A percentile compares a stretch with the other conserved stretches of the same genome.
These are phyloP conservation scores for Daldinia concentrica DNA, from an alignment of 495 filamentous ascomycete species.

Conservation along the genomic window DNA sequence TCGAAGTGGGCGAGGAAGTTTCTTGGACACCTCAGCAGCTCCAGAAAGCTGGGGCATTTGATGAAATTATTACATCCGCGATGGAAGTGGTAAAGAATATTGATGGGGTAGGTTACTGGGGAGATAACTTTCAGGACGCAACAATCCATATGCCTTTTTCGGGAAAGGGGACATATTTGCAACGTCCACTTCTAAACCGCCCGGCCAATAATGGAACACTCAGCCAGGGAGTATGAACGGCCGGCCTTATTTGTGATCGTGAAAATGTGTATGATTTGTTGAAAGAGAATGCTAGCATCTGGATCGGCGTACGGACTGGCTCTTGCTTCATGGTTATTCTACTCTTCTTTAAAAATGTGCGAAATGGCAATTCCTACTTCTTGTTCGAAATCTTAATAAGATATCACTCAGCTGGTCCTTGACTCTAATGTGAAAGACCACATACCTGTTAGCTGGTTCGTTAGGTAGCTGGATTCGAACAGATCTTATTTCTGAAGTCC, in stretches of 20 bases:
- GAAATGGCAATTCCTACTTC: neutral
- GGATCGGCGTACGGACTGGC: neutral
- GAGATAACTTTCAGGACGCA: constrained; percentile 41
- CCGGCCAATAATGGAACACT: neutral
- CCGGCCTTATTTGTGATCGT: neutral
- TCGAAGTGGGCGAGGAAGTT: constrained; percentile 54
- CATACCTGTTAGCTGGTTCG: neutral
- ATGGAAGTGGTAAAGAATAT: constrained; percentile 47
- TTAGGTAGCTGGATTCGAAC: neutral
- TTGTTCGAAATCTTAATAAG: neutral
- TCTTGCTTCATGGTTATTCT: neutral
- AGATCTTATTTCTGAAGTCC: neutral
- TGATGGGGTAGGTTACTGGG: constrained; percentile 47
- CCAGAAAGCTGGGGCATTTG: constrained; percentile 31
- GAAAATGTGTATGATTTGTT: neutral
- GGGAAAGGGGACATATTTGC: neutral
- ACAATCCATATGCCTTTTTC: constrained; percentile 1
- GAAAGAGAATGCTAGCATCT: neutral
- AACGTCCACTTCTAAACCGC: neutral
- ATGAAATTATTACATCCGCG: constrained; percentile 45
- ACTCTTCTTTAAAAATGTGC: neutral
- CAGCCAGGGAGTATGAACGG: neutral
- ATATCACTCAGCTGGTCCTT: neutral
- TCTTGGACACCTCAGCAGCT: constrained; percentile 49
- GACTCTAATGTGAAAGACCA: neutral